These are phyloP conservation scores for Stephanodiscus minutulus DNA, from an alignment of 108 stramenopile species.

Conservation along the genomic window DNA sequence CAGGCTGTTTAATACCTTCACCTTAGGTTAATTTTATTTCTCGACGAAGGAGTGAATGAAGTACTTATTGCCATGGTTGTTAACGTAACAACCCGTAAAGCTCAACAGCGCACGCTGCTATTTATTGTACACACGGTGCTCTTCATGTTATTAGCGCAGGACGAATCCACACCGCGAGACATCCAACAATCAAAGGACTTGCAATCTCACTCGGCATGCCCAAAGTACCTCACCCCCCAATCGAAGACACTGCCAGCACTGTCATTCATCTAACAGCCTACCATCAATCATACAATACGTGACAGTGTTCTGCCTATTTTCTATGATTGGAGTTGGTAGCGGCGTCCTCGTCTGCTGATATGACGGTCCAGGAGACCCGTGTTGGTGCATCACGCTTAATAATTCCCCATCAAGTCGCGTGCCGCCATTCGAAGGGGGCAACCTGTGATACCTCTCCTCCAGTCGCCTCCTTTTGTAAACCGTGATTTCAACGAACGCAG, in stretches of 20 bases:
- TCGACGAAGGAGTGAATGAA: no score
- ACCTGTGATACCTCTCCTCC: slow-evolving; percentile 24
- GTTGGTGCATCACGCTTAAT: not conserved
- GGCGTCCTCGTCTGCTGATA: slow-evolving; percentile 26
- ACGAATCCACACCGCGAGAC: no score
- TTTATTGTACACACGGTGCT: no score
- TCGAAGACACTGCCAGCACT: not conserved
- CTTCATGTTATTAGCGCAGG: no score
- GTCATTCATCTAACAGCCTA: slow-evolving; percentile 38
- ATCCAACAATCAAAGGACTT: no score
- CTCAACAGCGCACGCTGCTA: no score
- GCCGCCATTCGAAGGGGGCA: slow-evolving; percentile 9
- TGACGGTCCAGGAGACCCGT: slow-evolving; percentile 2
- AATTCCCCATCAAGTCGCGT: slow-evolving; percentile 7
- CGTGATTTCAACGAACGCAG: slow-evolving; percentile 29
- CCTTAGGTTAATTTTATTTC: not conserved
- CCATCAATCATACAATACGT: slow-evolving; percentile 86
- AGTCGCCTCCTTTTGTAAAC: slow-evolving; percentile 32
- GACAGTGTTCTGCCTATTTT: slow-evolving; percentile 57
- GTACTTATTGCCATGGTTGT: no score
- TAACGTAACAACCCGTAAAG: no score
- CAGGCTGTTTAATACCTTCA: no score
- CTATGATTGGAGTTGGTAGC: slow-evolving; percentile 21
- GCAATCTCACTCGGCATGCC: no score
- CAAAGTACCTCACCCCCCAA: no score